phyloP scores from a whole-genome alignment of 1,284 basidiomycete genomes.

The Ceratorhiza oryzae-sativae region DNA sequence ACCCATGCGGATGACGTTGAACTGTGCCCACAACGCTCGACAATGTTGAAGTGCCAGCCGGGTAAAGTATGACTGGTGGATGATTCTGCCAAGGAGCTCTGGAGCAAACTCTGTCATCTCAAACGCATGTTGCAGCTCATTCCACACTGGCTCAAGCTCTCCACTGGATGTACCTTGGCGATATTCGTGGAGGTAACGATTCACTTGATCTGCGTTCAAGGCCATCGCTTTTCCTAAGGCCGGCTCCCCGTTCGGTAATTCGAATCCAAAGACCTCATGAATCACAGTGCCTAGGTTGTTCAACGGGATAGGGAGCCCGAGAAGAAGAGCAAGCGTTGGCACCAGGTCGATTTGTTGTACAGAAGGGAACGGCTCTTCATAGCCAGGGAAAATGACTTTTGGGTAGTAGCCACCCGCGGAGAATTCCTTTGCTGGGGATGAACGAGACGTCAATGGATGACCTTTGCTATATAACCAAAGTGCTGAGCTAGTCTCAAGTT shows the following conservation, averaged over 20 bases:
- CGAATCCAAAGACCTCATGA: conserved; percentile 77
- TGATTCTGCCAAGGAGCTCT: conserved; percentile 42
- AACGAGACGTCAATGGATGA: conserved; percentile 53
- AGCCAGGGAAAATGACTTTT: conserved; percentile 62
- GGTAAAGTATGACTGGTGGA: conserved; percentile 61
- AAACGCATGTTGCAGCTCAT: conserved; percentile 52
- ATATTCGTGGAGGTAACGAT: conserved; percentile 79
- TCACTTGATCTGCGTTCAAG: conserved; percentile 81
- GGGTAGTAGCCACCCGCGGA: conserved; percentile 27
- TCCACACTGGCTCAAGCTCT: conserved; percentile 74
- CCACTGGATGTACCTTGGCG: conserved; percentile 69
- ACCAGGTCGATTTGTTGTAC: conserved; percentile 96
- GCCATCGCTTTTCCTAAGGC: conserved; percentile 68
- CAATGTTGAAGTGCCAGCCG: conserved; percentile 74
- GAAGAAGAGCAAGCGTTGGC: conserved; percentile 87
- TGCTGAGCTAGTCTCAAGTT: conserved; percentile 84
- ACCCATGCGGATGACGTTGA: conserved; percentile 80
- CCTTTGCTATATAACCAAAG: conserved; percentile 92
- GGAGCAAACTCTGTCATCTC: background rate
- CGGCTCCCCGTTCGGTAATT: conserved; percentile 26
- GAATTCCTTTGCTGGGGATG: conserved; percentile 40
- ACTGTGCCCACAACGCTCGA: conserved; percentile 92
- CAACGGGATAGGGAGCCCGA: conserved; percentile 93
- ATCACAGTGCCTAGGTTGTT: conserved; percentile 93
- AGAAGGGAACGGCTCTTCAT: conserved; percentile 63